Conservation (phyloP, 306 rosid species). For the Casuarina cunninghamiana region DNA sequence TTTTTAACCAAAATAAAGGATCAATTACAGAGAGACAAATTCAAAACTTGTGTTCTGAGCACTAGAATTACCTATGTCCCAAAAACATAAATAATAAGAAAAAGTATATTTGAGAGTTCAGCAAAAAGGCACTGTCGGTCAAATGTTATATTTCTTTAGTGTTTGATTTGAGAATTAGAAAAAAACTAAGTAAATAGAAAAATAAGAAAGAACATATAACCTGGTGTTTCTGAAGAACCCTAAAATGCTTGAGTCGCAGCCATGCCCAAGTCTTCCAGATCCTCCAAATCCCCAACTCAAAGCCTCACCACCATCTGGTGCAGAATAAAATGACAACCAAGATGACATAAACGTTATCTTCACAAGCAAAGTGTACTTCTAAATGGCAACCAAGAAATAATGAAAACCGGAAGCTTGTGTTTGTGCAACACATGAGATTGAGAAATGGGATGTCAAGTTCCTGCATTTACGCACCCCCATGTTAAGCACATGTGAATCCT, state of each 20-base stretch:
- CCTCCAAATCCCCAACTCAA: conserved; percentile 94
- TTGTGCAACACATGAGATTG: not conserved
- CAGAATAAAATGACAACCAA: conserved; percentile 23
- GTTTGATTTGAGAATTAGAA: not conserved
- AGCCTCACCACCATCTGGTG: conserved; percentile 73
- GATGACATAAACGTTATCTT: conserved; percentile 14
- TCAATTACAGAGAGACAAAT: too few species aligned
- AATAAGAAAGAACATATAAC: conserved; percentile 29
- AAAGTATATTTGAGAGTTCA: too few species aligned
- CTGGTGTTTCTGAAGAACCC: conserved; percentile 72
- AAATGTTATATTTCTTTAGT: too few species aligned
- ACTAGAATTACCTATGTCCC: too few species aligned
- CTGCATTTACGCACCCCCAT: not conserved
- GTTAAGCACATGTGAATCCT: not conserved
- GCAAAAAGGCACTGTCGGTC: too few species aligned
- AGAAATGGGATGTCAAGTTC: not conserved
- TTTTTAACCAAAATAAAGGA: too few species aligned
- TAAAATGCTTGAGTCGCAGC: conserved; percentile 58
- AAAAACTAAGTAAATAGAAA: not conserved
- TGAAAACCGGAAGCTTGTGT: not conserved
- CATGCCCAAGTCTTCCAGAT: conserved; percentile 95
- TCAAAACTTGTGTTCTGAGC: too few species aligned
- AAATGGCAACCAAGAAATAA: not conserved
- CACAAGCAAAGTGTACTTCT: not conserved
- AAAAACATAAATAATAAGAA: too few species aligned